Conservation (phyloP, 176 grass and related monocot species). For the Calamus simplicifolius region DNA sequence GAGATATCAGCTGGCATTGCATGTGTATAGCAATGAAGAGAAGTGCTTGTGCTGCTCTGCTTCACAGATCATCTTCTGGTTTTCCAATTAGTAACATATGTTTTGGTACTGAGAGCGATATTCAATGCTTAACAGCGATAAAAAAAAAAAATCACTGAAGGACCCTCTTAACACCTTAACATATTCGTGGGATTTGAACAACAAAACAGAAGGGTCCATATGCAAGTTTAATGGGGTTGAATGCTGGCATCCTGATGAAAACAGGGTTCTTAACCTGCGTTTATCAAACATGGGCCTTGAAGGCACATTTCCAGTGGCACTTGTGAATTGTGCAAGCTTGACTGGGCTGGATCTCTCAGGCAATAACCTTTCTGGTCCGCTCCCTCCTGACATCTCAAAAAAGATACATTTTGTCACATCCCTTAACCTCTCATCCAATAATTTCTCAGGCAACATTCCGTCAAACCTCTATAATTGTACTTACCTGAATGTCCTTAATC, state of each 20-base stretch:
- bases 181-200: not conserved
- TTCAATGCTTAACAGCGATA: not conserved
- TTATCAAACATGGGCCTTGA: slow-evolving; percentile 75
- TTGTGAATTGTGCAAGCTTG: slow-evolving; percentile 86
- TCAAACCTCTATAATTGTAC: slow-evolving; percentile 44
- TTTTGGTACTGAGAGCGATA: slow-evolving; percentile 6
- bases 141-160: not conserved
- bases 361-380: slow-evolving; percentile 60
- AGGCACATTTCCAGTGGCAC: slow-evolving; percentile 60
- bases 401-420: slow-evolving; percentile 49
- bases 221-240: slow-evolving; percentile 75
- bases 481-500: slow-evolving; percentile 61
- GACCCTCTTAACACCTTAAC: slow-evolving; percentile 8
- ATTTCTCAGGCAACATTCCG: slow-evolving; percentile 80
- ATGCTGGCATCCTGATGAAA: slow-evolving; percentile 95
- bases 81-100: slow-evolving; percentile 1
- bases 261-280: slow-evolving; percentile 52
- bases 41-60: not conserved
- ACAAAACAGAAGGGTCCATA: slow-evolving; percentile 45
- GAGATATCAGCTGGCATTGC: not conserved
- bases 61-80: slow-evolving; percentile 8
- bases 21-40: slow-evolving; percentile 8
- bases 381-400: slow-evolving; percentile 61
- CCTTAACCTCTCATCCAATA: slow-evolving; percentile 83
- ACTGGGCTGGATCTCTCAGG: slow-evolving; percentile 73